phyloP scores from a whole-genome alignment of 208 protist species.

The Tetramitus jugosus region DNA sequence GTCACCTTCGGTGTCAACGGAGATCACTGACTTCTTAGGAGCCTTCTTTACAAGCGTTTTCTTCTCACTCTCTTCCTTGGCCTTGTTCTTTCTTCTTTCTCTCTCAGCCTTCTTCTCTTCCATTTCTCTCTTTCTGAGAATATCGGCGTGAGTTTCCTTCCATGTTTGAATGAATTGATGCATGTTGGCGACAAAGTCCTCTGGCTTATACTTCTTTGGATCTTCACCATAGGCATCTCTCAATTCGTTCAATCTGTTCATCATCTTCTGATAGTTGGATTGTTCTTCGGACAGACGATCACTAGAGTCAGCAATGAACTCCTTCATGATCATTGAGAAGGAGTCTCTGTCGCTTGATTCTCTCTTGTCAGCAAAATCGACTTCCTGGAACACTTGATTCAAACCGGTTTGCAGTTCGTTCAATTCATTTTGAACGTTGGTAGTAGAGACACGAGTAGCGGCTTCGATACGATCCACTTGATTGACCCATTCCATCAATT shows the following conservation, averaged over 20 bases:
- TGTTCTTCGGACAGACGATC: background rate
- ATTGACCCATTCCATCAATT: background rate
- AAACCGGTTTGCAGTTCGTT: background rate
- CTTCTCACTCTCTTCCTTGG: background rate
- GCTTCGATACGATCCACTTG: background rate
- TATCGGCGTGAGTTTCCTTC: background rate
- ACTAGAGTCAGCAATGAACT: background rate
- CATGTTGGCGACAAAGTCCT: background rate
- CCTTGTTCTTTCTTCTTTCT: background rate
- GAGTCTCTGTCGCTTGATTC: background rate
- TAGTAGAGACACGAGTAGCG: background rate
- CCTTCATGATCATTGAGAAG: background rate
- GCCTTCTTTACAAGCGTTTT: background rate
- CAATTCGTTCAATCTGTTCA: background rate
- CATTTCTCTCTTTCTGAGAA: conserved; percentile 9
- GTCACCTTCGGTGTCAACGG: background rate
- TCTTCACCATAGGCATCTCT: background rate
- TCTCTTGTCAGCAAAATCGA: background rate
- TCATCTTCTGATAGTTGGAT: background rate
- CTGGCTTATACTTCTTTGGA: background rate
- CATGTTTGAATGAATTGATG: background rate
- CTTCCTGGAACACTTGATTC: background rate
- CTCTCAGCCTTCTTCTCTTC: background rate
- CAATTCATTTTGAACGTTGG: background rate
- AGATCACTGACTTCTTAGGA: background rate